Conservation (phyloP, 768 basidiomycete species). For the Amanita subjunquillea region DNA sequence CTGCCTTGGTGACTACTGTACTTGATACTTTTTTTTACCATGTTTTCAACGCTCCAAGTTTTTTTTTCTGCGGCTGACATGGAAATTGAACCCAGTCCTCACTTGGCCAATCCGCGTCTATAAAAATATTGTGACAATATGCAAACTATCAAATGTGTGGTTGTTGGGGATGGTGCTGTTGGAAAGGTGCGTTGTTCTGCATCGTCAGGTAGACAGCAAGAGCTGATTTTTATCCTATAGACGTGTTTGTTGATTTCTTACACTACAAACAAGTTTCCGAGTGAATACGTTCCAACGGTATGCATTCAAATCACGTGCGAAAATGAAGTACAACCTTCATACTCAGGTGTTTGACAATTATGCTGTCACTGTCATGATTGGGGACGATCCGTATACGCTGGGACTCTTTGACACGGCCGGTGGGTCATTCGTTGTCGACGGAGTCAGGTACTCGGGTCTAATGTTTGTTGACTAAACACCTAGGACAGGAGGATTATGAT, state of each 20-base stretch:
- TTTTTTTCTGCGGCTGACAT: constrained; percentile 10
- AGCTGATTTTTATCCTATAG: constrained; percentile 26
- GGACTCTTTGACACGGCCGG: constrained; percentile 99
- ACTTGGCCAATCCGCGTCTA: constrained; percentile 9
- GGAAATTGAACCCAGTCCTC: background rate
- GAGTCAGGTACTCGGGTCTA: background rate
- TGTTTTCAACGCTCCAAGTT: background rate
- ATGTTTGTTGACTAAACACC: constrained; percentile 4
- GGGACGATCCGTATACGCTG: constrained; percentile 97
- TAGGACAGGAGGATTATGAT: constrained; percentile 99
- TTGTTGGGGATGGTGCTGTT: constrained; percentile 96
- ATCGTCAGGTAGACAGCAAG: background rate
- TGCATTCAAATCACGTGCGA: constrained; percentile 24
- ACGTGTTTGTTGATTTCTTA: constrained; percentile 96
- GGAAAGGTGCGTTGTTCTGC: constrained; percentile 66
- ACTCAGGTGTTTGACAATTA: constrained; percentile 94
- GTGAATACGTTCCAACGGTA: constrained; percentile 98
- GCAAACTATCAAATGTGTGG: constrained; percentile 98
- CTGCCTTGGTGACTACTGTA: background rate
- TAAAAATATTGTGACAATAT: constrained; percentile 32
- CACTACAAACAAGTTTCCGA: constrained; percentile 96
- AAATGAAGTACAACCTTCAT: constrained; percentile 1
- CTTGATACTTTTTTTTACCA: background rate
- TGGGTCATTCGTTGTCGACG: constrained; percentile 27
- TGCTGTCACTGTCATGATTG: constrained; percentile 99